Percentiles rank a stretch among this genome's conserved stretches.
Evolutionary conservation across 1,284 basidiomycete species (phyloP).

Genomic region (Wallemia ichthyophaga): DNA sequence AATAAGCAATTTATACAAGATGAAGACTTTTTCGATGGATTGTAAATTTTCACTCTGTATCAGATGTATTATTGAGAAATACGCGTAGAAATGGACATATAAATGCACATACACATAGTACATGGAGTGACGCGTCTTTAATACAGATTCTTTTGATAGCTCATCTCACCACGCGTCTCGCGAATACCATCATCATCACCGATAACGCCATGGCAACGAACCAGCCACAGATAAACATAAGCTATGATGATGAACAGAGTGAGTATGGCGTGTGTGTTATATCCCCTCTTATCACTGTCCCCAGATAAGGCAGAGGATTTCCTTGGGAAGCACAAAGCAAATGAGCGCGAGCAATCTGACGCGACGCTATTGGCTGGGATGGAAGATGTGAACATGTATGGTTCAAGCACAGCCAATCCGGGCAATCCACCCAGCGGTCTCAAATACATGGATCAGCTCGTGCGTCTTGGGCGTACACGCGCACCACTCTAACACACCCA

Average conservation of each 20-base stretch:
- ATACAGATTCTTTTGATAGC: too few relatives aligned
- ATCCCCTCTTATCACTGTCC: not conserved
- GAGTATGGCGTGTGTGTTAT: not conserved
- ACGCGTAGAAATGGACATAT: too few relatives aligned
- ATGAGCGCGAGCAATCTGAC: not conserved
- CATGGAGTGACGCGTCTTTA: too few relatives aligned
- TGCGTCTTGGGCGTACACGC: slow-evolving; percentile 20
- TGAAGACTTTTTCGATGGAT: not conserved
- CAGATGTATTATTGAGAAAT: too few relatives aligned
- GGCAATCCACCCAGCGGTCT: slow-evolving; percentile 15
- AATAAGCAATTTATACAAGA: slow-evolving; percentile 17
- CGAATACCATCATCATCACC: not conserved
- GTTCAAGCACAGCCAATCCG: slow-evolving; percentile 8
- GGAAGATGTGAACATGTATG: slow-evolving; percentile 33
- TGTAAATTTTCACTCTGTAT: not conserved
- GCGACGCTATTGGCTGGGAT: slow-evolving; percentile 20
- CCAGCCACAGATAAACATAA: not conserved
- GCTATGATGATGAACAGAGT: not conserved
- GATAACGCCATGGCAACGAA: not conserved
- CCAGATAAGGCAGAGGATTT: not conserved
- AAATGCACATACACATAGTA: too few relatives aligned
- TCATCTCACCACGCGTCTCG: not conserved
- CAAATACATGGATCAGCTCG: slow-evolving; percentile 75
- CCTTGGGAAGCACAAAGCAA: not conserved
- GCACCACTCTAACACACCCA: slow-evolving; percentile 7